These are phyloP conservation scores for Lactarius trivialis DNA, from an alignment of 768 basidiomycete species.

Conservation along the genomic window DNA sequence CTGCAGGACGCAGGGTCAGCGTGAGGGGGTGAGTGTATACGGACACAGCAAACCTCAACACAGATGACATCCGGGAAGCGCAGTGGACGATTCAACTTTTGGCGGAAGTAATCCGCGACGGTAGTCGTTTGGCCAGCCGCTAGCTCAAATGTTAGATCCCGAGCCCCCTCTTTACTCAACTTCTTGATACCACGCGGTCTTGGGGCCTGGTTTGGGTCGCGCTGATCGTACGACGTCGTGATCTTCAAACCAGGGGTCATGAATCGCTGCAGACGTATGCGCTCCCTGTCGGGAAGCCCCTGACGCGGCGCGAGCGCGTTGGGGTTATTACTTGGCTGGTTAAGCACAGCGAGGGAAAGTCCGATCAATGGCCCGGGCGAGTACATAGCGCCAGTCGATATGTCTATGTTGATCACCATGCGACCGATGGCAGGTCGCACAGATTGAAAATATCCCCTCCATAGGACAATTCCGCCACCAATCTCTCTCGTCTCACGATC, in stretches of 20 bases:
- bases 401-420: conserved; percentile 71
- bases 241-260: conserved; percentile 50
- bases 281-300: conserved; percentile 45
- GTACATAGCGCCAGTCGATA: conserved; percentile 73
- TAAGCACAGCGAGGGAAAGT: conserved; percentile 53
- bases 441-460: conserved; percentile 80
- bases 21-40: background rate
- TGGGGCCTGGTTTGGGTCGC: conserved; percentile 10
- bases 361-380: conserved; percentile 52
- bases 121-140: conserved; percentile 49
- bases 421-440: conserved; percentile 58
- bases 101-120: conserved; percentile 57
- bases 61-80: conserved; percentile 59
- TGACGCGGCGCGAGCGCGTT: conserved; percentile 36
- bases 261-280: conserved; percentile 49
- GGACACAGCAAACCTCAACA: conserved; percentile 47
- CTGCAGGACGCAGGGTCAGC: conserved; percentile 31
- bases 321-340: conserved; percentile 28
- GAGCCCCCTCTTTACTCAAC: conserved; percentile 48
- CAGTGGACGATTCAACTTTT: conserved; percentile 46
- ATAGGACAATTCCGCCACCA: conserved; percentile 59
- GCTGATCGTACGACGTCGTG: conserved; percentile 31
- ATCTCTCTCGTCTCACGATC: conserved; percentile 46
- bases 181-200: conserved; percentile 56
- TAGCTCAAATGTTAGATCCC: conserved; percentile 47